A percentile compares a stretch with the other conserved stretches of the same genome.
These are phyloP conservation scores for Fusarium marasasianum DNA, from an alignment of 2,329 filamentous ascomycete species.

Conservation along the genomic window DNA sequence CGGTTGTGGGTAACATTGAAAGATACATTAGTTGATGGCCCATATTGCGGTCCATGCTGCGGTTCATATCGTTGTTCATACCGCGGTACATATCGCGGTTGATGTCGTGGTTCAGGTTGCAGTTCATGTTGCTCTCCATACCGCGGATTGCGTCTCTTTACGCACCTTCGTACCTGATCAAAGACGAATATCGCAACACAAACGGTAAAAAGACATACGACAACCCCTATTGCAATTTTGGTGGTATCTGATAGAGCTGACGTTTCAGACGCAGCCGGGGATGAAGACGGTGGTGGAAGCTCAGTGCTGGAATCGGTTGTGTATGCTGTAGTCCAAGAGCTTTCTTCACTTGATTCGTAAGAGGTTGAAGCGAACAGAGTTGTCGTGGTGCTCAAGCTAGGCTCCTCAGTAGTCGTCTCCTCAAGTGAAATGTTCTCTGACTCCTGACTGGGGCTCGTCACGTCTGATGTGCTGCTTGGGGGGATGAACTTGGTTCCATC, in stretches of 20 bases:
- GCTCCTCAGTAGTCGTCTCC: not conserved
- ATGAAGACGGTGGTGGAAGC: not conserved
- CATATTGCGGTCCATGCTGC: not conserved
- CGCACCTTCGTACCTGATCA: fast-evolving
- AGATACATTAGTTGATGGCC: not conserved
- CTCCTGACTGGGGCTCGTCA: not conserved
- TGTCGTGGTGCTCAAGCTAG: not conserved
- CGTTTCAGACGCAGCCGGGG: not conserved
- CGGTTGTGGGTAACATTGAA: not conserved
- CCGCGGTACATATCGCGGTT: not conserved
- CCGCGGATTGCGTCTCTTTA: not conserved
- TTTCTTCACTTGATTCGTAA: not conserved
- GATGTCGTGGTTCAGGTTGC: not conserved
- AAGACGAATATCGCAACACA: not conserved
- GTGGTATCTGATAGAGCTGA: not conserved
- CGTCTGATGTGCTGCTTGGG: not conserved
- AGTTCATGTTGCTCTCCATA: not conserved
- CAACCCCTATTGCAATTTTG: not conserved
- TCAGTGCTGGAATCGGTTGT: not conserved
- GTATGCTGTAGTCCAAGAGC: not conserved
- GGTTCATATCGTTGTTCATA: not conserved
- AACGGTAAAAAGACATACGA: not conserved
- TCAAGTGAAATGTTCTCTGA: not conserved
- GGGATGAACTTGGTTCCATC: not conserved
- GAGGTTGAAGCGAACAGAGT: not conserved